Evolutionary conservation across 495 filamentous ascomycete genomes (phyloP), one percentile per base, ranked within the genome.

Genomic region (Baudoinia panamericana): DNA sequence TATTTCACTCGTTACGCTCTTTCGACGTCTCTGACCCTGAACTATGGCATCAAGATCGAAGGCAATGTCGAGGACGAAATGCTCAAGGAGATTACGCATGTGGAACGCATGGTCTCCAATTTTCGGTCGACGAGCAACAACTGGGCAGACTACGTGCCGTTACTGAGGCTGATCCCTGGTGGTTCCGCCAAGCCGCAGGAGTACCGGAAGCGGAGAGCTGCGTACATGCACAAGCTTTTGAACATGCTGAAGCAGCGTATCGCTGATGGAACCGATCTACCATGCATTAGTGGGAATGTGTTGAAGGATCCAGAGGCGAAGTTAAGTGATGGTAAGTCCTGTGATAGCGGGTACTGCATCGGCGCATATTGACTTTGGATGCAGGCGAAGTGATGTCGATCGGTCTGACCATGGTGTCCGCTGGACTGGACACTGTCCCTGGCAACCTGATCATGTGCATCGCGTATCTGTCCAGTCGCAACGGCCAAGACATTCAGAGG

Each of bases 331-430:
- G 58, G 55, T 60, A 45, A 23, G 15, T 29, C 2, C 12, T 2
- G 33, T 16, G 15, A 11, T 20, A 15, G 21, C 25, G 17, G 16
- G 2, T 24, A n/a, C n/a, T n/a, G n/a, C n/a, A n/a, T n/a, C n/a
- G n/a, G n/a, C n/a, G n/a, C n/a, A n/a, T n/a, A n/a, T 41, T 26
- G 20, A 39, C 5, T 18, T 23, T 3, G n/a, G n/a, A 1, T n/a
- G 31, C 25, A 29, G 73, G 75, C 15, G 78, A 82, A 57, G 68
- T 82, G 21, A 79, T 79, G 48, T 78, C 74, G 2, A 78, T 84
- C 43, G 80, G 79, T 56, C 56, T 84, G 36, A 80, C 76, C 20
- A 84, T 84, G 78, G 78, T 82, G 4, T 77, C 73, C 11, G 79
- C 76, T 5, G 77, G 72, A 34, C 65, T 79, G n/a, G 78, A 77